Evolutionary conservation across 2,329 filamentous ascomycete genomes (phyloP), one percentile per base, ranked within the genome.

Genomic region (Fusarium sacchari): DNA sequence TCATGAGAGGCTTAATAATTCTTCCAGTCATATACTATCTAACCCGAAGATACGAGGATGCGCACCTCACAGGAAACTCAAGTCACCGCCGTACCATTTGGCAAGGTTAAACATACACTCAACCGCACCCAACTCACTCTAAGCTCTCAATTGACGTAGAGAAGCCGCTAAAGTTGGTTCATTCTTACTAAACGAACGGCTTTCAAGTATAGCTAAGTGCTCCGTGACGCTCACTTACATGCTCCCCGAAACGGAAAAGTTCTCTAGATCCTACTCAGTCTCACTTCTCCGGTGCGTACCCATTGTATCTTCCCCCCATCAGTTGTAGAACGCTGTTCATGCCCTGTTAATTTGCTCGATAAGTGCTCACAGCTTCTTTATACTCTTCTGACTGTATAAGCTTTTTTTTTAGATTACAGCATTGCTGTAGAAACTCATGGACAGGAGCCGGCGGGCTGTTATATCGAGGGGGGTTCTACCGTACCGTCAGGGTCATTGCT

Each of bases 281-380:
- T 49, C 46, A 4, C 22, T 49, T 7, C 1, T 49, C 10, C 46
- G 13, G 22, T 49, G 46, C 44, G 30, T 47, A 17, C 44, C 44
- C 44, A 4, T 30, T 47, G 5, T 30, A 47, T 11, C 22, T 6
- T 0, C 26, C 44, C 0, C 44, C 44, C 1, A 22, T n/a, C 1
- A 20, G 5, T 5, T n/a, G 20, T 17, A 47, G 10, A 30, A 47
- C 30, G 14, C 0, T n/a, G 14, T 17, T 47, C 20, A 17, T 30
- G 4, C 44, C 20, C 20, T 5, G 28, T 22, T 47, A 26, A 17
- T 47, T 30, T 10, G 20, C 14, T 6, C 44, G 26, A n/a, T 47
- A 47, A 6, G 10, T n/a, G 0, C 14, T n/a, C 7, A 47, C 0
- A 0, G 44, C 26, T 13, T 17, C 44, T 1, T 8, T 0, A 6